phyloP scores from a whole-genome alignment of 352 stramenopile species.

The Phytophthora colocasiae region DNA sequence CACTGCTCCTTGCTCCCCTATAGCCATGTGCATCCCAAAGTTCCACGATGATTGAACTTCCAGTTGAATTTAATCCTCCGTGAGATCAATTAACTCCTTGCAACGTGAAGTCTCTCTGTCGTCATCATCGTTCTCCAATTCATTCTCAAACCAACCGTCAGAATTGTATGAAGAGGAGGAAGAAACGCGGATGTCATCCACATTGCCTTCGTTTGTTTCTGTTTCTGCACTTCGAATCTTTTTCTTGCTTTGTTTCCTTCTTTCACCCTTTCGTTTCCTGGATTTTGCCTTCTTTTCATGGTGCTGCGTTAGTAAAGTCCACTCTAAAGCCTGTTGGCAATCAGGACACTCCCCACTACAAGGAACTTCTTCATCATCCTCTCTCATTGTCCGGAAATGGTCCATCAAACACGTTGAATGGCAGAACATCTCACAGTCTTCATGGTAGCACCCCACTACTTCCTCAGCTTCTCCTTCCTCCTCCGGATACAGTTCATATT shows the following conservation, averaged over 20 bases:
- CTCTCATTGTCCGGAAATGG: slow-evolving; percentile 53
- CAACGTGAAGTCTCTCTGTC: no score
- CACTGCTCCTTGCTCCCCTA: slow-evolving; percentile 60
- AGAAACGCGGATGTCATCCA: not conserved
- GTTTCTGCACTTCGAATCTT: not conserved
- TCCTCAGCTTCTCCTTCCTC: slow-evolving; percentile 3
- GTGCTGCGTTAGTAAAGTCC: slow-evolving; percentile 43
- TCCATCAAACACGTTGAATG: slow-evolving; percentile 60
- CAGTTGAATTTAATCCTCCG: slow-evolving; percentile 16
- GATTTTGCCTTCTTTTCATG: slow-evolving; percentile 5
- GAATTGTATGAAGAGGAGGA: slow-evolving; percentile 29
- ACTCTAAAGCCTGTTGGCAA: slow-evolving; percentile 52
- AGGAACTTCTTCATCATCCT: slow-evolving; percentile 12
- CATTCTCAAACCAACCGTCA: slow-evolving; percentile 46
- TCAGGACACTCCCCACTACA: slow-evolving; percentile 50
- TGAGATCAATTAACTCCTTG: slow-evolving; percentile 35
- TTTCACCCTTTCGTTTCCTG: slow-evolving; percentile 9
- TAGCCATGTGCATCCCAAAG: slow-evolving; percentile 62
- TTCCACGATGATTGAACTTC: slow-evolving; percentile 17
- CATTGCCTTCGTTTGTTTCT: not conserved
- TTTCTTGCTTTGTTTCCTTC: slow-evolving; percentile 11
- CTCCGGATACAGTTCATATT: slow-evolving; percentile 29
- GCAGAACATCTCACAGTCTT: slow-evolving; percentile 46
- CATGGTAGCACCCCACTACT: slow-evolving; percentile 52
- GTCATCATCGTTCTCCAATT: slow-evolving; percentile 2